phyloP scores from a whole-genome alignment of 73 alveolate genomes.

The Tetrahymena thermophila region DNA sequence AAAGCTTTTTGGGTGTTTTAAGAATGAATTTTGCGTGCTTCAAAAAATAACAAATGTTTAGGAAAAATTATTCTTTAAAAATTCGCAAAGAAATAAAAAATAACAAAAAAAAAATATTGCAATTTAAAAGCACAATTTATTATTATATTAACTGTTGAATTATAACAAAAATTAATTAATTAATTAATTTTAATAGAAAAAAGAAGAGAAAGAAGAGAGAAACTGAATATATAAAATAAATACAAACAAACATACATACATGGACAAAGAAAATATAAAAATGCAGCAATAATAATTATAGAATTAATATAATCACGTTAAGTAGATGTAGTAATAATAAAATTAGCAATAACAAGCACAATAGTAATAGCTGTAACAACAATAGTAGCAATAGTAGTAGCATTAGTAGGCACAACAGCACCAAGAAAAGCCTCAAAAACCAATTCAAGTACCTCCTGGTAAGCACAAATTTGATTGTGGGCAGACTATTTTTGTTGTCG shows the following conservation, averaged over 20 bases:
- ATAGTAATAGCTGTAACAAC: not conserved
- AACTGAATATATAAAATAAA: not conserved
- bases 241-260: not conserved
- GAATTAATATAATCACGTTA: not conserved
- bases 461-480: constrained; percentile 50
- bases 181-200: not conserved
- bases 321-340: not conserved
- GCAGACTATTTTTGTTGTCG: constrained; percentile 59
- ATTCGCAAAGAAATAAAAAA: not conserved
- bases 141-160: not conserved
- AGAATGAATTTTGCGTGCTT: not conserved
- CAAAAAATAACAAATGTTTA: not conserved
- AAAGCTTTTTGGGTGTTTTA: not conserved
- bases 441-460: constrained; percentile 9
- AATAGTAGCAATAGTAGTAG: not conserved
- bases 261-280: not conserved
- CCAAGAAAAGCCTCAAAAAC: not conserved
- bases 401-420: not conserved
- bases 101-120: not conserved
- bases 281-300: not conserved
- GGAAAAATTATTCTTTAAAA: not conserved
- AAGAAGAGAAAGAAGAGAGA: not conserved
- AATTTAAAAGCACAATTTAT: not conserved
- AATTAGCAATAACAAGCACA: not conserved
- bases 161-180: not conserved